Base-by-base conservation (phyloP, 768 basidiomycete species). In the Rhodocollybia butyracea region DNA sequence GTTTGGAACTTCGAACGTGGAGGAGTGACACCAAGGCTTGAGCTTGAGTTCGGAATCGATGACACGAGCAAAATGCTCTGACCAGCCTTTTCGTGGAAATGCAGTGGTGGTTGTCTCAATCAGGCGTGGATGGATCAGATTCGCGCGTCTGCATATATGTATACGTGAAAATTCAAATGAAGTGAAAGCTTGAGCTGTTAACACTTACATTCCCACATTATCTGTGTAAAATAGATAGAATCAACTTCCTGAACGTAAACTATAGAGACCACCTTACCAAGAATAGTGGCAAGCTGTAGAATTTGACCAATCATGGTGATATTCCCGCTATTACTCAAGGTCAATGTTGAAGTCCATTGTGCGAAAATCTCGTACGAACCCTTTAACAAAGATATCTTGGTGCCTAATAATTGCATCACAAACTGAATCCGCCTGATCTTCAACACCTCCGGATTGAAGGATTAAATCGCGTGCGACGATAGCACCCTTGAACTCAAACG, bases 401-500 rank as follows among this genome's bases (percentile, higher is more conserved):
- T 79, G 79, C 34, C 79, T 64, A 46, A 78, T 68, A 58, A 80
- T 77, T 38, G 77, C 76, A 59, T 81, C 80, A 59, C 76, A 78
- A 11, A 81, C 73, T 46, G 73, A 72, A 60, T 81, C 80, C 12
- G 80, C 79, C 58, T 80, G 76, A 59, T 81, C 77, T 63, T 76
- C 75, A 1, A 67, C 65, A 12, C 76, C 77, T 2, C 74, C 75
- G 4, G 66, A 63, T 27, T 73, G 61, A 22, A 78, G 62, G 39
- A 81, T 76, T 38, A 76, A 67, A 50, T 80, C 76, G 30, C 79
- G 74, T 32, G 78, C 80, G 12, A 81, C 71, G 51, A 82, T 77
- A 19, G 72, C 80, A 45, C 80, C 78, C 62, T 78, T 78, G 69
- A 79, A 81, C 66, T 83, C 81, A 60, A 83, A 82, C 13, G 76